Evolutionary conservation across 441 rosid genomes (phyloP).

Genomic region (Syzygium malaccense): DNA sequence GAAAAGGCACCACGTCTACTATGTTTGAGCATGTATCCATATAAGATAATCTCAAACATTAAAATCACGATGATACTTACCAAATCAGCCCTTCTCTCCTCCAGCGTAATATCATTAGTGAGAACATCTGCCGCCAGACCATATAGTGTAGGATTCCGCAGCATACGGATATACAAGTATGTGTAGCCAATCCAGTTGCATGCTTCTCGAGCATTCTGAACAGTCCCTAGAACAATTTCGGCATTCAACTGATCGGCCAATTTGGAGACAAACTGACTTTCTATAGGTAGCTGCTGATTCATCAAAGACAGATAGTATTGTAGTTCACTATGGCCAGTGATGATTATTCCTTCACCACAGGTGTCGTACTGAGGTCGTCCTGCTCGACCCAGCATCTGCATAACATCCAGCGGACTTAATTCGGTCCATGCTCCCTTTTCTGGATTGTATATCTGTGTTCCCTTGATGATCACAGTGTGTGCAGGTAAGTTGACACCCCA

Average conservation of each 20-base stretch:
- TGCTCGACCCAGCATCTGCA: slow-evolving; percentile 99
- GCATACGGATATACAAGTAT: slow-evolving; percentile 75
- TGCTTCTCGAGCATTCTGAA: slow-evolving; percentile 95
- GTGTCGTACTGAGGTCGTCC: slow-evolving; percentile 97
- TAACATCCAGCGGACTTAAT: slow-evolving; percentile 86
- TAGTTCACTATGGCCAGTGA: slow-evolving; percentile 84
- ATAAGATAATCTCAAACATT: not conserved
- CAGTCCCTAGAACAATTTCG: slow-evolving; percentile 94
- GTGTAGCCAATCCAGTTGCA: slow-evolving; percentile 95
- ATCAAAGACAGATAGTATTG: slow-evolving; percentile 85
- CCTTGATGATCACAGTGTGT: slow-evolving; percentile 87
- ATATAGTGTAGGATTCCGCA: slow-evolving; percentile 80
- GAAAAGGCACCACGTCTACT: not conserved
- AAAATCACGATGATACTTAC: slow-evolving; percentile 27
- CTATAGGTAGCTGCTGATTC: slow-evolving; percentile 97
- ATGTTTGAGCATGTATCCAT: not conserved
- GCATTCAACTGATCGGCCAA: slow-evolving; percentile 98
- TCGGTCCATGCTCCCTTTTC: slow-evolving; percentile 99
- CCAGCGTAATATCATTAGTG: slow-evolving; percentile 56
- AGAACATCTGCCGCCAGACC: slow-evolving; percentile 85
- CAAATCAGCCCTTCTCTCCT: slow-evolving; percentile 96
- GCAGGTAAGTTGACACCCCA: slow-evolving; percentile 99
- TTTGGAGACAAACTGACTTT: slow-evolving; percentile 87
- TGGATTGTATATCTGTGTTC: slow-evolving; percentile 90
- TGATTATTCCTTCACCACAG: slow-evolving; percentile 83